Evolutionary conservation across 208 protist genomes (phyloP), one percentile per base, ranked within the genome.

Genomic region (Trypanosoma theileri): DNA sequence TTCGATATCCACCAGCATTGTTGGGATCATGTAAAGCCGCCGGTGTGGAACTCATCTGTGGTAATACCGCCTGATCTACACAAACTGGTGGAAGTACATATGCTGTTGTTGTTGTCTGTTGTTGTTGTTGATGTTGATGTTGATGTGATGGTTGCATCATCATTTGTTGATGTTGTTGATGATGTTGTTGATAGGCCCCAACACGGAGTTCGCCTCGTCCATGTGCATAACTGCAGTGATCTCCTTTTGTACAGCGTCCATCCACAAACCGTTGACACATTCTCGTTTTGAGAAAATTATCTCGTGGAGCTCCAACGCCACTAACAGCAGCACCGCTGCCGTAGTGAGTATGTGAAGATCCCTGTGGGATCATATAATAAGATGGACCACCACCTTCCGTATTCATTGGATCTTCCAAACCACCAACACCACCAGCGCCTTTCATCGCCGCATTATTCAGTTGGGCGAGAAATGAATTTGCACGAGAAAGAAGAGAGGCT

Each of bases 221-320:
- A 66, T 96, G 91, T 0, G 91, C 86, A 58, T 90, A 96, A 75
- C 85, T 91, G 84, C 91, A 96, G 14, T 80, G 60, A 22, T 79
- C 72, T 1, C 89, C 91, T 12, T 80, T 77, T 3, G 72, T 63
- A 71, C 91, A 96, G 56, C 70, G 65, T 3, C 91, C 91, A 50
- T 93, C 81, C n/a, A 71, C 41, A 58, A 87, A 94, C 17, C 75
- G 45, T 62, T 91, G 86, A 71, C 91, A 96, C 50, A 92, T 12
- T 42, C 75, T 69, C 19, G 87, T 96, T 67, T 93, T 93, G 78
- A 50, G n/a, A 40, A 60, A 69, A 51, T 31, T 51, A 48, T 75
- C 69, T n/a, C 69, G 59, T 22, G 51, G 61, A 0, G 28, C n/a
- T n/a, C n/a, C n/a, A n/a, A n/a, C n/a, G n/a, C n/a, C n/a, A n/a